A percentile compares a stretch with the other conserved stretches of the same genome.
Evolutionary conservation across 805 yeast species (phyloP).

Genomic region (Candida ulmi): DNA sequence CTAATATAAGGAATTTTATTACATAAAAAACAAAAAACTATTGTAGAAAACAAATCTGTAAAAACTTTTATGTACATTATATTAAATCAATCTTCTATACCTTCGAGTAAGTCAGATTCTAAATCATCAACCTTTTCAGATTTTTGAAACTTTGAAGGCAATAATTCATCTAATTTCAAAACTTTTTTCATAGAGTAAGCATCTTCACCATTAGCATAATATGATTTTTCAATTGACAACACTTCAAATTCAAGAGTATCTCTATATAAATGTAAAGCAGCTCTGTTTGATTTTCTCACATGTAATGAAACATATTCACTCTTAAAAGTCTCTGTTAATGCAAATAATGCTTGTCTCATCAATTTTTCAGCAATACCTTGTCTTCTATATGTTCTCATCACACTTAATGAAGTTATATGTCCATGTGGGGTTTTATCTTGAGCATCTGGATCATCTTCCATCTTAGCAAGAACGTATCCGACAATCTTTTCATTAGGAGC

Average conservation of each 20-base stretch:
- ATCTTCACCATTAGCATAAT: conserved; percentile 96
- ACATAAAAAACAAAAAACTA: too few relatives aligned
- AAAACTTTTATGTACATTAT: neutral
- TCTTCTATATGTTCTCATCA: conserved; percentile 91
- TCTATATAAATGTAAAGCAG: conserved; percentile 87
- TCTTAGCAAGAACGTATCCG: conserved; percentile 94
- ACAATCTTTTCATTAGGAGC: conserved; percentile 72
- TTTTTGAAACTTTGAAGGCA: conserved; percentile 52
- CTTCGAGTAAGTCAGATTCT: conserved; percentile 39
- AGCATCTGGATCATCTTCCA: conserved; percentile 90
- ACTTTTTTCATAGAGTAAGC: conserved; percentile 90
- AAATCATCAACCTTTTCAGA: conserved; percentile 52
- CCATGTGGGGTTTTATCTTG: conserved; percentile 75
- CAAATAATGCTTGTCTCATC: conserved; percentile 79
- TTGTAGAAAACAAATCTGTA: too few relatives aligned
- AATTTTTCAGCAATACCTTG: conserved; percentile 91
- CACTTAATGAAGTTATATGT: conserved; percentile 89
- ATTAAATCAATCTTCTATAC: conserved; percentile 14
- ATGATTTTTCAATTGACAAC: conserved; percentile 73
- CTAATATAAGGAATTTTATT: too few relatives aligned
- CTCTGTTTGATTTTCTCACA: conserved; percentile 88
- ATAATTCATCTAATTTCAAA: conserved; percentile 51
- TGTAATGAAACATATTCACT: conserved; percentile 86
- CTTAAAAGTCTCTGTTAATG: conserved; percentile 73
- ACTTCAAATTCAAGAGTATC: conserved; percentile 84